Evolutionary conservation across 257 asterid genomes (phyloP), one percentile per base, ranked within the genome.

Genomic region (Scutellaria baicalensis): DNA sequence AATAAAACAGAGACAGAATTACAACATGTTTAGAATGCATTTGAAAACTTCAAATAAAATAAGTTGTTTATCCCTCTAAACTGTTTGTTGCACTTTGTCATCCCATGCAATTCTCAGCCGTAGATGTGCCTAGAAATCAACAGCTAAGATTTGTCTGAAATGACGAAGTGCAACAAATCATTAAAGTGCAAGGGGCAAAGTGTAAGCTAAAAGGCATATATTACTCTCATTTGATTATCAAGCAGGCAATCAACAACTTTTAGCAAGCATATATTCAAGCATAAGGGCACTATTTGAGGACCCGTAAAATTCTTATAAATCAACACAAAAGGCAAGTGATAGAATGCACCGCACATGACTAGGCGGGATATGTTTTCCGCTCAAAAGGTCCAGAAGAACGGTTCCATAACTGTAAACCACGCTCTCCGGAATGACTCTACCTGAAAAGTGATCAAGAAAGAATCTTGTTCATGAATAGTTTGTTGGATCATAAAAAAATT

Each of bases 341-440:
- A 39, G 51, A 66, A 51, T 47, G 45, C 69, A 78, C 69, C 59
- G 16, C 77, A 89, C 96, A 77, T 84, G 96, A 80, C 88, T 84
- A 35, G 96, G 96, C 12, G 93, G 96, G 50, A 89, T 89, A 77
- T 89, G 96, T 61, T 89, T 89, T 71, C 93, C 96, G 59, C 91
- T 89, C 84, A 89, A 66, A 52, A 89, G 96, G 83, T 86, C 96
- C 79, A 89, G 79, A 65, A 89, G 84, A 71, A 89, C 88, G 44
- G 91, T 86, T 73, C 96, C 96, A 40, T 84, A 89, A 78, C 96
- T 89, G 84, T 84, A 89, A 43, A 89, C 66, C 72, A 89, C 93
- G 62, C 96, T 86, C 73, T 86, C 96, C 10, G 93, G 84, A 11
- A 89, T 89, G 44, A 89, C 89, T 80, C 96, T 77, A 64, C 96